phyloP scores from a whole-genome alignment of 2,329 filamentous ascomycete genomes.

The Colletotrichum salicis region DNA sequence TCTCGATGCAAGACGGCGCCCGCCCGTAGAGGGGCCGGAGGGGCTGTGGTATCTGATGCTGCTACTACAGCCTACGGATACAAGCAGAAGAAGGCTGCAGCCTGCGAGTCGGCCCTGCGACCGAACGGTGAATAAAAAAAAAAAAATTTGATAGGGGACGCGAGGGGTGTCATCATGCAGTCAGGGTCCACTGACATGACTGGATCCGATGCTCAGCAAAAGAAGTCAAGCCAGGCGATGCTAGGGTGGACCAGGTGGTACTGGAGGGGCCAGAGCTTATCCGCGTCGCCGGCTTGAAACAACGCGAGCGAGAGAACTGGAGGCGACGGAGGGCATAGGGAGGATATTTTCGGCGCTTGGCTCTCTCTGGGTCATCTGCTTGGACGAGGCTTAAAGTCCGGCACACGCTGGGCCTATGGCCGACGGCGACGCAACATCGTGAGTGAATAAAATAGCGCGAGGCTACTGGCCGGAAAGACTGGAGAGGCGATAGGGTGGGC shows the following conservation, averaged over 20 bases:
- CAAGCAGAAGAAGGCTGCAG: conserved; percentile 1
- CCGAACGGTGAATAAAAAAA: conserved; percentile 3
- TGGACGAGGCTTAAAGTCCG: conserved; percentile 29
- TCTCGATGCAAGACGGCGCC: conserved; percentile 18
- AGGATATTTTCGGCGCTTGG: conserved; percentile 32
- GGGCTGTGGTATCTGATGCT: conserved; percentile 13
- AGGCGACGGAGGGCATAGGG: conserved; percentile 6
- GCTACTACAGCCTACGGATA: not conserved
- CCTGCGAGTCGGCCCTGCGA: conserved; percentile 23
- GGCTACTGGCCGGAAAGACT: conserved; percentile 23
- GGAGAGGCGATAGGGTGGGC: conserved; percentile 26
- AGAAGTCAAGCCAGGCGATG: not conserved
- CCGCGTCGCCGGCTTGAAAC: conserved; percentile 35
- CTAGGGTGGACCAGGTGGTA: conserved; percentile 23
- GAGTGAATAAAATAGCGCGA: conserved; percentile 30
- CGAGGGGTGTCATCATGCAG: conserved; percentile 31
- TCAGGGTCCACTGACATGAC: conserved; percentile 34
- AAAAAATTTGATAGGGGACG: conserved; percentile 11
- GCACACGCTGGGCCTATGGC: conserved; percentile 12
- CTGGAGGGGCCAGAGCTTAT: conserved; percentile 28
- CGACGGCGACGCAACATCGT: conserved; percentile 22
- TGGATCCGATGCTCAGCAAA: conserved; percentile 20
- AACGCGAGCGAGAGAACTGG: conserved; percentile 17
- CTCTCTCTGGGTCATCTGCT: conserved; percentile 1
- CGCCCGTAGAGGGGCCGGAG: conserved; percentile 26